Base-by-base conservation (phyloP, 2,329 filamentous ascomycete genomes). In the Metarhizium humberi region DNA sequence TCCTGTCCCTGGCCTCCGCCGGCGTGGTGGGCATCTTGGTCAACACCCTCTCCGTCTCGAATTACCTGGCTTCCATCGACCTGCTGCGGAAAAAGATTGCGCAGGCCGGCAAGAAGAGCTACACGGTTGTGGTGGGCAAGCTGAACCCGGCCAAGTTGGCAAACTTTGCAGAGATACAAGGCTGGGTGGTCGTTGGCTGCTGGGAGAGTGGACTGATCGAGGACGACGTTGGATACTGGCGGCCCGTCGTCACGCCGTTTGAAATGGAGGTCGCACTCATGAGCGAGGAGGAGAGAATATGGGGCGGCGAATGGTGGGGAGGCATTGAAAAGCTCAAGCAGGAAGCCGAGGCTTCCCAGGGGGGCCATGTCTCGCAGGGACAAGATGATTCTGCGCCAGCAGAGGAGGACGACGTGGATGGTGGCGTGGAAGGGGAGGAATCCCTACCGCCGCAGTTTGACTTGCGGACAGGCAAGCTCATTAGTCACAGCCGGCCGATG, bases 181-280 rank as follows among this genome's bases (percentile, higher is more conserved):
- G 91, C 16, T 99, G 94, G 94, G 91, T 97, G 0, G 91, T 97
- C 0, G 89, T 99, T 10, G 92, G 94, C 2, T 99, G 94, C 71
- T 99, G 94, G 94, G 94, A 99, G 73, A 96, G 92, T 69, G 90
- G 88, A 57, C 74, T 97, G 52, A 82, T 99, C 4, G 92, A 96
- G 63, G 90, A 91, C 60, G 87, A 88, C 56, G 70, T 69, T 0
- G 88, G 88, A 6, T 95, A 96, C 66, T 97, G 86, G 79, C 82
- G 84, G 63, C 91, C 92, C 0, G 85, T 97, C 10, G 84, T 97
- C 45, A 99, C 94, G n/a, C 92, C 92, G 0, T 97, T 95, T 68
- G 94, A 99, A 76, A 75, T 97, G 55, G 85, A 84, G 53, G 74
- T 96, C 50, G 89, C 90, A 4, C 72, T 99, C 58, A 78, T 83